phyloP scores from a whole-genome alignment of 805 yeast genomes.

The Diddensiella santjacobensis region DNA sequence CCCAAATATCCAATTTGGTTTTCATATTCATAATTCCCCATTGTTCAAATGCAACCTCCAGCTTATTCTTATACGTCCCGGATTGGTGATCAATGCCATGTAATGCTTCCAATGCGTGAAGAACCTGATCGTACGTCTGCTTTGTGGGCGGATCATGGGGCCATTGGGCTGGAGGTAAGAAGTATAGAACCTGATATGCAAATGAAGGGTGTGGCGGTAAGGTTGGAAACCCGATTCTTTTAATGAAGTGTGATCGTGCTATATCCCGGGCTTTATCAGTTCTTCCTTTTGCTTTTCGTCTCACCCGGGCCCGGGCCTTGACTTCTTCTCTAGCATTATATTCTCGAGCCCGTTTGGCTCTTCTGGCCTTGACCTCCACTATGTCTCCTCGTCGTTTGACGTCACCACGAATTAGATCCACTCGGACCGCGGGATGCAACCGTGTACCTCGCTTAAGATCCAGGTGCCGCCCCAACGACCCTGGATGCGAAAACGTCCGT shows the following conservation, averaged over 20 bases:
- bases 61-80: constrained; percentile 36
- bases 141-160: constrained; percentile 52
- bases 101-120: constrained; percentile 22
- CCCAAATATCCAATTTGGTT: constrained; percentile 42
- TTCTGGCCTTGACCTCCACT: constrained; percentile 39
- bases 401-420: constrained; percentile 43
- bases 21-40: constrained; percentile 40
- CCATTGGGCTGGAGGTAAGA: constrained; percentile 45
- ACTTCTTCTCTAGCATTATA: constrained; percentile 49
- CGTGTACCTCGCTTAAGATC: constrained; percentile 53
- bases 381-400: constrained; percentile 53
- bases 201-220: constrained; percentile 46
- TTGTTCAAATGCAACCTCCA: constrained; percentile 44
- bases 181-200: constrained; percentile 46
- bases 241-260: constrained; percentile 37
- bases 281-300: constrained; percentile 46
- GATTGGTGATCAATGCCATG: constrained; percentile 12
- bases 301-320: constrained; percentile 41
- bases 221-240: constrained; percentile 37
- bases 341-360: constrained; percentile 40
- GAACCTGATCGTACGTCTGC: constrained; percentile 40
- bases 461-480: constrained; percentile 57
- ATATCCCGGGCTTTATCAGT: constrained; percentile 39
- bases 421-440: constrained; percentile 48
- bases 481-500: constrained; percentile 51